Base-by-base conservation (phyloP, 2,329 filamentous ascomycete species). In the Corinectria fuckeliana region DNA sequence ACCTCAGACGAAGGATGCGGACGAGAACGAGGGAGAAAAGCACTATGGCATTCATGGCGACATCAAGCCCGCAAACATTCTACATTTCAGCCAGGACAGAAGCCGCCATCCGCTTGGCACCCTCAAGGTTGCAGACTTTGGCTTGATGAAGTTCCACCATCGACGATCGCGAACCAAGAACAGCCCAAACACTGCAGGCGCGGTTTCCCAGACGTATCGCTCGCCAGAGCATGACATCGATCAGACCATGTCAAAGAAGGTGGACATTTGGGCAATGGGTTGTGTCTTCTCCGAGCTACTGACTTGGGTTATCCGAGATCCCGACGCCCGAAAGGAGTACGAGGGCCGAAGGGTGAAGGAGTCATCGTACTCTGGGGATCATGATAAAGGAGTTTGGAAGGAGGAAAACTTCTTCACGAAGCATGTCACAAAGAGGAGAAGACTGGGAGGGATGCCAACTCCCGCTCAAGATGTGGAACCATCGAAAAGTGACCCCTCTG, bases 31-130 rank as follows among this genome's bases (percentile, higher is more conserved):
- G 8, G 23, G 54, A 18, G 56, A 51, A 1, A 45, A 42, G 2
- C 18, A 36, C 14, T 62, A 32, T 26, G 62, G 62, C 3, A 56
- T 62, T 11, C 62, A 65, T 10, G 57, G 54, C 2, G 62, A 65
- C n/a, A 63, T 65, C 9, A 63, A 65, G 11, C 62, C 62, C 1
- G 56, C 45, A 6, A 65, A 65, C n/a, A 65, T 65, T 23, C 57
- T 65, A 3, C 52, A 62, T 32, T 65, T 65, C 20, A 48, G 39
- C 7, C 13, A 60, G 7, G 10, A 47, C 6, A 3, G 18, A 9
- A 20, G 32, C 2, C 11, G 1, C 2, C 16, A 38, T 14, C 30
- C 32, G 8, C 44, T 57, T 1, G 59, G 59, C 2, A 42, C 26
- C 1, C 44, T 61, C 7, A 61, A 61, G 16, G 18, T 61, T 41